phyloP scores from a whole-genome alignment of 257 asterid species.

The Verbena officinalis region DNA sequence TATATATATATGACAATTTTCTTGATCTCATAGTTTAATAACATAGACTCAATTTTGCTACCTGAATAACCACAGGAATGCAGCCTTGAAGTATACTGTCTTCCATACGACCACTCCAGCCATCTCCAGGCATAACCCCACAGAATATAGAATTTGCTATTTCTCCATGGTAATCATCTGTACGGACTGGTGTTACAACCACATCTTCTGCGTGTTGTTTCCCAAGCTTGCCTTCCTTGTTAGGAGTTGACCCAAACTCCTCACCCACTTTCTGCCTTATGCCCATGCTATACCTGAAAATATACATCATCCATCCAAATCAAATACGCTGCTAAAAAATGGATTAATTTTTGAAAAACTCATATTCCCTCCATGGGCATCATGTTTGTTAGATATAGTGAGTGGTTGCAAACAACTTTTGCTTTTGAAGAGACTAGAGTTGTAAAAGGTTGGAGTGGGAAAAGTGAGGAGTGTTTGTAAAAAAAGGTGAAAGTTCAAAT shows the following conservation, averaged over 20 bases:
- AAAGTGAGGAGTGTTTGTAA: too few species aligned
- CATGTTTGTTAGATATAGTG: not conserved
- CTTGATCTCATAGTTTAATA: conserved; percentile 14
- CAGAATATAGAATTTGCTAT: conserved; percentile 79
- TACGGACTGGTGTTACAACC: conserved; percentile 73
- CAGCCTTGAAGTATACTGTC: conserved; percentile 95
- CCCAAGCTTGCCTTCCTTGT: conserved; percentile 89
- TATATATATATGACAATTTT: not conserved
- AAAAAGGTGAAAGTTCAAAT: too few species aligned
- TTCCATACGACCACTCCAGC: conserved; percentile 99
- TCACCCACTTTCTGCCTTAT: conserved; percentile 94
- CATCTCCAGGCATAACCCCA: conserved; percentile 99
- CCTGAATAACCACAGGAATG: conserved; percentile 97
- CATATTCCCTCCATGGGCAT: not conserved
- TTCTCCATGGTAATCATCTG: conserved; percentile 67
- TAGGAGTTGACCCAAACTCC: conserved; percentile 86
- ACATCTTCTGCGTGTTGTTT: conserved; percentile 80
- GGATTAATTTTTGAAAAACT: not conserved
- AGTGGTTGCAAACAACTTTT: not conserved
- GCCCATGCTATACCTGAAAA: conserved; percentile 97
- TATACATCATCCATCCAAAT: conserved; percentile 22
- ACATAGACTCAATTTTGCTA: conserved; percentile 12
- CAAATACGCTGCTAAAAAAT: not conserved
- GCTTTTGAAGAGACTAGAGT: too few species aligned
- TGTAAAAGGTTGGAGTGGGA: too few species aligned